These are phyloP conservation scores for Solanum hybrid DNA, from an alignment of 305 asterid species.

Conservation along the genomic window DNA sequence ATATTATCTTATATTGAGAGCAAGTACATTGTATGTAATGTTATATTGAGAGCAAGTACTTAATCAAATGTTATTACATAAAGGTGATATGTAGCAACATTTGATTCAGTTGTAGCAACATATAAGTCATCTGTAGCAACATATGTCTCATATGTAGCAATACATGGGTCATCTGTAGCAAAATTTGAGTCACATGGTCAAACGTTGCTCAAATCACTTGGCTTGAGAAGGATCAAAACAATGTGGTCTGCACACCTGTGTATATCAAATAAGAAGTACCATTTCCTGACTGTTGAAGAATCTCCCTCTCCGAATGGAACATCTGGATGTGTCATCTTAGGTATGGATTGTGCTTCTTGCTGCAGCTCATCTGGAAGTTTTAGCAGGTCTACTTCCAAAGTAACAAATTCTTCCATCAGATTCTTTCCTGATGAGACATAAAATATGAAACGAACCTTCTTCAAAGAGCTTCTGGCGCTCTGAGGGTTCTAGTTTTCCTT, in stretches of 20 bases:
- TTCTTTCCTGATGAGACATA: slow-evolving; percentile 47
- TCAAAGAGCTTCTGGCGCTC: slow-evolving; percentile 82
- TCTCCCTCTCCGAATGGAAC: slow-evolving; percentile 87
- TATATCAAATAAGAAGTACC: slow-evolving; percentile 25
- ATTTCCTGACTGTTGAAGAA: slow-evolving; percentile 55
- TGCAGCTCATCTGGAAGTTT: slow-evolving; percentile 73
- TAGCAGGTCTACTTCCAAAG: slow-evolving; percentile 70
- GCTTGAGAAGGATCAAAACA: not conserved
- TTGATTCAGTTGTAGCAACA: too few relatives aligned
- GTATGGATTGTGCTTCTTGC: slow-evolving; percentile 85
- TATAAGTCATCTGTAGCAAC: too few relatives aligned
- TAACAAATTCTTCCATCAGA: slow-evolving; percentile 62
- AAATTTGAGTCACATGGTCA: too few relatives aligned
- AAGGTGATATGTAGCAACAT: too few relatives aligned
- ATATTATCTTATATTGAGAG: too few relatives aligned
- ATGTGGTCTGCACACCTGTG: not conserved
- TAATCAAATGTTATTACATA: too few relatives aligned
- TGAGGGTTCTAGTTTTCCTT: slow-evolving; percentile 66
- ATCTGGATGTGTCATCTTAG: slow-evolving; percentile 93
- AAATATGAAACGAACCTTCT: slow-evolving; percentile 50
- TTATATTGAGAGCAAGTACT: too few relatives aligned
- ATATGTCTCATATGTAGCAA: too few relatives aligned
- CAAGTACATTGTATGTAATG: too few relatives aligned
- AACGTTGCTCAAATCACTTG: too few relatives aligned
- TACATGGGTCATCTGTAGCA: too few relatives aligned